Evolutionary conservation across 805 yeast genomes (phyloP), one percentile per base, ranked within the genome.

Genomic region (Pichia manshurica): DNA sequence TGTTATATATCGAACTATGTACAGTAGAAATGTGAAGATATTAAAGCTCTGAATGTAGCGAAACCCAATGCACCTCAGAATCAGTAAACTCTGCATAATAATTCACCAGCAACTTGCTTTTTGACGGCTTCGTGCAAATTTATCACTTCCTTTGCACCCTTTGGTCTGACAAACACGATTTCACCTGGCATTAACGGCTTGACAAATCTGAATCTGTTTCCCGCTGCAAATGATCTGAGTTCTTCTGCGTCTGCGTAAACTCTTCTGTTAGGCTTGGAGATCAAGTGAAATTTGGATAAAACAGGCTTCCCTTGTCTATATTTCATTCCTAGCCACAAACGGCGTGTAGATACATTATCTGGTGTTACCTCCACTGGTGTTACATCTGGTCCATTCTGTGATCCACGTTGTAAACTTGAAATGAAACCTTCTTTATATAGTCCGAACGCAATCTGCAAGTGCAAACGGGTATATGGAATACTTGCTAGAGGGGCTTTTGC

Each of bases 251-350:
- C 68, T 57, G 89, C 78, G 54, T 73, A 67, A 19, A 90, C 84
- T 62, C 82, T 75, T 62, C 91, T 75, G 59, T 83, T 87, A 35
- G 99, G 98, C 60, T 84, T 89, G 39, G 93, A 84, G 28, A 93
- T 79, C 56, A 91, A 72, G 28, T 78, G 73, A 57, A 89, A 78
- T 47, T 79, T 75, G 54, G 80, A 74, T 53, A 93, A 72, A 16
- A 93, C 95, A 0, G 96, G 84, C 55, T 74, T 71, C 60, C 83
- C 79, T 54, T 87, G 79, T 61, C 91, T 79, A 65, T 93, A 93
- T 64, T 93, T 93, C 63, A 93, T 71, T 2, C 90, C 95, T 19
- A 93, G 65, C 99, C 99, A 93, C 44, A 93, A 74, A 56, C 95
- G 76, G 60, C 98, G 80, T 1, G 90, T 77, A 17, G 95, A 67